Evolutionary conservation across 2,329 filamentous ascomycete genomes (phyloP).

Genomic region (Apiospora rasikravindrae): DNA sequence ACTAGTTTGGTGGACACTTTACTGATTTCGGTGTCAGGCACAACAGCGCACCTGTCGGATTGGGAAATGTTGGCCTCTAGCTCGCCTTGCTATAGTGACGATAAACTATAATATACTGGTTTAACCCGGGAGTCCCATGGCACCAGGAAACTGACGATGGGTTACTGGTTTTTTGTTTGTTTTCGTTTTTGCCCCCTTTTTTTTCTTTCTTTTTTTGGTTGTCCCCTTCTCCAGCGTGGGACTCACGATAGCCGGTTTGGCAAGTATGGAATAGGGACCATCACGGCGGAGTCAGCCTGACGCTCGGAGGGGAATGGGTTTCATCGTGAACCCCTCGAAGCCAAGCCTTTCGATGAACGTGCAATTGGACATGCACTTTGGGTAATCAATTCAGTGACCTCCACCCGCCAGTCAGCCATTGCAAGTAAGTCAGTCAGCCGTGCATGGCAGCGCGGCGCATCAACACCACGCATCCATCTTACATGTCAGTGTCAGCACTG

Average conservation of each 20-base stretch:
- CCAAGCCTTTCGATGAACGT: not conserved
- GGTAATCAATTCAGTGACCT: not conserved
- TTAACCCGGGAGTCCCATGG: not conserved
- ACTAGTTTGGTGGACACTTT: not conserved
- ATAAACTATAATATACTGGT: slow-evolving; percentile 11
- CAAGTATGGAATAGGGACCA: not conserved
- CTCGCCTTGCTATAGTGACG: slow-evolving; percentile 1
- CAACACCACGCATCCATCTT: slow-evolving; percentile 11
- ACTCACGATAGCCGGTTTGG: not conserved
- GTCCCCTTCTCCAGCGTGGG: not conserved
- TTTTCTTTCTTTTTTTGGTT: not conserved
- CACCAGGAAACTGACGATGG: not conserved
- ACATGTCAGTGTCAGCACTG: not conserved
- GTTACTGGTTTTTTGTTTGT: too few species aligned
- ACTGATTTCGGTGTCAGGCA: slow-evolving; percentile 1
- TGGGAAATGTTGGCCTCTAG: not conserved
- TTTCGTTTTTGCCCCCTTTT: too few species aligned
- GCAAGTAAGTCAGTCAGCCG: not conserved
- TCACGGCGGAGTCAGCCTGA: not conserved
- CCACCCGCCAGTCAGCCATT: not conserved
- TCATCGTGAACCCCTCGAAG: not conserved
- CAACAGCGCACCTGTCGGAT: not conserved
- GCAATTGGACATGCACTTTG: not conserved
- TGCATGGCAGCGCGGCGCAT: not conserved
- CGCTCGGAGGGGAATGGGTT: not conserved